Evolutionary conservation across 768 basidiomycete species (phyloP), one percentile per base, ranked within the genome.

Genomic region (Mycena haematopus): DNA sequence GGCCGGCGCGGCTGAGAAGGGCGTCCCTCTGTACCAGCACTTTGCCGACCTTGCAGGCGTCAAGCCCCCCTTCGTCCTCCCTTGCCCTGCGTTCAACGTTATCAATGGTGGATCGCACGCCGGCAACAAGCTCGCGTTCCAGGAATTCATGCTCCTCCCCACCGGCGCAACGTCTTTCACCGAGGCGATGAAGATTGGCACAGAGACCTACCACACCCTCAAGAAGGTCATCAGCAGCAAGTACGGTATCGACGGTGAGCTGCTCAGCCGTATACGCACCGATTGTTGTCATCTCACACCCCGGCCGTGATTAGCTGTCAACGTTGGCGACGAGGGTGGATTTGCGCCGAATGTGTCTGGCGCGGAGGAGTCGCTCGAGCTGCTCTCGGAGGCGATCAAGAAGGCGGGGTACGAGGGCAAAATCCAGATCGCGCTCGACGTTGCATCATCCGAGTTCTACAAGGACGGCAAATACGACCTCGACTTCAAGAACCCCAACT

Each of bases 31-130:
- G 69, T 99, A 98, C 86, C 87, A 92, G 75, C 95, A 98, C 84
- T 86, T 99, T 69, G 97, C 96, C 50, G 91, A 94, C 66, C 90
- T 99, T 69, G 93, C 97, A 61, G 96, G 96, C 69, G 86, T 96
- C 78, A 94, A 96, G 79, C 83, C 93, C 56, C 96, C 97, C 47
- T 98, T 89, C 78, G 84, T 94, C 63, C 90, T 99, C 71, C 97
- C 97, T 64, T 81, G 79, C 74, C 97, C 97, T 51, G 88, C 93
- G 62, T 95, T 99, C 87, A 99, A 99, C 77, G 97, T 99, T 71
- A 99, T 99, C 84, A 99, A 99, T 80, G 97, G 97, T 77, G 97
- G 97, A 67, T 98, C 96, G 66, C 97, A 99, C 76, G 97, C 97
- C 62, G 97, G 97, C 53, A 99, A 99, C 86, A 96, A 96, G 80